Percentiles rank a stretch among this genome's conserved stretches.
Conservation (phyloP, 164 flowering plant genomes). For the Akebia trifoliata region DNA sequence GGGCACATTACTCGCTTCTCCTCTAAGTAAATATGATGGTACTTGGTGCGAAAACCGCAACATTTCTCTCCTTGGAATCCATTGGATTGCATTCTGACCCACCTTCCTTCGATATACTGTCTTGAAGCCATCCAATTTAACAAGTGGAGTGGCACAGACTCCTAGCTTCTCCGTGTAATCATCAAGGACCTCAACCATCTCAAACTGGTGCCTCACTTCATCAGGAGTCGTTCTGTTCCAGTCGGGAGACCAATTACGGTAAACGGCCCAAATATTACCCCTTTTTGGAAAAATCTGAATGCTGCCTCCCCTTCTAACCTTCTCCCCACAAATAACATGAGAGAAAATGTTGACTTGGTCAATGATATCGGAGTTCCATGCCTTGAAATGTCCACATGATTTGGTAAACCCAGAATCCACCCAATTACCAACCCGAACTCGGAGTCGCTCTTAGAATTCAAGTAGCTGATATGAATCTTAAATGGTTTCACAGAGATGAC, state of each 20-base stretch:
- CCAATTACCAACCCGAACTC: constrained; percentile 77
- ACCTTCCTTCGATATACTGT: constrained; percentile 56
- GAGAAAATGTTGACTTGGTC: constrained; percentile 82
- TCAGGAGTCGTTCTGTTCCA: constrained; percentile 67
- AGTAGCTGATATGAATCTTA: constrained; percentile 57
- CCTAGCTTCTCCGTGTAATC: constrained; percentile 72
- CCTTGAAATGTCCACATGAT: constrained; percentile 79
- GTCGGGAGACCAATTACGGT: constrained; percentile 71
- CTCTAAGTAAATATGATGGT: constrained; percentile 63
- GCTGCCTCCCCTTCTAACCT: constrained; percentile 68
- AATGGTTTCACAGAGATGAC: constrained; percentile 74
- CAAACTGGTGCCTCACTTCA: constrained; percentile 67
- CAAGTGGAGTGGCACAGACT: constrained; percentile 54
- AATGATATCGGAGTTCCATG: constrained; percentile 48
- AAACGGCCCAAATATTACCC: constrained; percentile 91
- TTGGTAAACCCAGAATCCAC: constrained; percentile 64
- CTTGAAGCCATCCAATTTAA: constrained; percentile 65
- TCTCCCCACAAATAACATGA: constrained; percentile 55
- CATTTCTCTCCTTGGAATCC: constrained; percentile 86
- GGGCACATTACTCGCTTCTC: constrained; percentile 47
- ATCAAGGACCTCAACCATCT: constrained; percentile 87
- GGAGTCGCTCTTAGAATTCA: constrained; percentile 58
- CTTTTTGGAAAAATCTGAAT: constrained; percentile 64
- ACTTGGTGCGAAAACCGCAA: constrained; percentile 89
- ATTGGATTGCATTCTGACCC: constrained; percentile 34